These are phyloP conservation scores for Terfezia claveryi DNA, from an alignment of 495 filamentous ascomycete species.

Conservation along the genomic window DNA sequence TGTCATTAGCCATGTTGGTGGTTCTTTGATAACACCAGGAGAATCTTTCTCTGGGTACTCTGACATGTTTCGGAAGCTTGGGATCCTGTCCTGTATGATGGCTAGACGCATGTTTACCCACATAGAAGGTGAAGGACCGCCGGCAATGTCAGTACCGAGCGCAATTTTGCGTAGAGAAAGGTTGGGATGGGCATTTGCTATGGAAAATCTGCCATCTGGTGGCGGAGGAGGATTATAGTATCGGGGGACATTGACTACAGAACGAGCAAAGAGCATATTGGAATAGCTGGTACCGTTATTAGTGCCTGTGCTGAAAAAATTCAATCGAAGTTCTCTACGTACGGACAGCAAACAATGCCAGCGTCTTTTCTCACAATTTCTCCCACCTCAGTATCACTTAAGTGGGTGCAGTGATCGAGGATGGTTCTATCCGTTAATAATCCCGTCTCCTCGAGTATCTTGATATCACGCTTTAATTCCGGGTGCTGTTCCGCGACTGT, in stretches of 20 bases:
- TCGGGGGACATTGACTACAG: conserved; percentile 38
- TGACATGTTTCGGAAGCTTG: background rate
- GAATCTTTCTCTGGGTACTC: conserved; percentile 1
- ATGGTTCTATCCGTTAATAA: conserved; percentile 34
- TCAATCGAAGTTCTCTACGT: conserved; percentile 4
- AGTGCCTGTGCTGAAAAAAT: too few relatives aligned
- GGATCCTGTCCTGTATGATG: conserved; percentile 23
- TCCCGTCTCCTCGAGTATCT: conserved; percentile 33
- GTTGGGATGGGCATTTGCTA: too few relatives aligned
- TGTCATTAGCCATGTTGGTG: conserved; percentile 22
- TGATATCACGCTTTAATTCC: conserved; percentile 26
- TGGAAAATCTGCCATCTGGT: conserved; percentile 14
- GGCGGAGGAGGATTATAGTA: conserved; percentile 27
- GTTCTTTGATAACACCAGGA: background rate
- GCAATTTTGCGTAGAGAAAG: conserved; percentile 29
- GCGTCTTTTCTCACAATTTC: conserved; percentile 27
- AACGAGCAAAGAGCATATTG: conserved; percentile 38
- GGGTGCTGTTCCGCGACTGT: conserved; percentile 2
- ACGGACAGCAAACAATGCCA: conserved; percentile 41
- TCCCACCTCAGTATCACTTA: conserved; percentile 31
- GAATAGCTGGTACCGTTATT: conserved; percentile 7
- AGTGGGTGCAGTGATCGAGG: conserved; percentile 41
- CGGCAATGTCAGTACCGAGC: conserved; percentile 43
- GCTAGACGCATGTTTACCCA: conserved; percentile 34
- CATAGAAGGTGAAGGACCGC: conserved; percentile 41